These are phyloP conservation scores for Leccinellum albellum DNA, from an alignment of 768 basidiomycete species.

Conservation along the genomic window DNA sequence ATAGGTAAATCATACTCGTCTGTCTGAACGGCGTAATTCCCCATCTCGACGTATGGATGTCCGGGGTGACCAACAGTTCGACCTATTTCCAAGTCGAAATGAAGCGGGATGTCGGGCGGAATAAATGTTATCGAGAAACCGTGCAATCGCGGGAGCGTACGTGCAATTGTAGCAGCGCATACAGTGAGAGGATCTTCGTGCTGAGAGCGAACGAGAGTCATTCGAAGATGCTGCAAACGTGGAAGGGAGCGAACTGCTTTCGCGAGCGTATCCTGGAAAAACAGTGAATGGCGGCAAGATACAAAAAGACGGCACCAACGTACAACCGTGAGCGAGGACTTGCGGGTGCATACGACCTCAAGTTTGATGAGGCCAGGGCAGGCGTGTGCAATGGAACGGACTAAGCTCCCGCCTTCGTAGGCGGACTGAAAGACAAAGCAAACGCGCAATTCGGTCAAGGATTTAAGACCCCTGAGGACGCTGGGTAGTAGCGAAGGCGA, in stretches of 20 bases:
- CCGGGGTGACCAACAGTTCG: constrained; percentile 29
- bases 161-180: constrained; percentile 62
- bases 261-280: constrained; percentile 41
- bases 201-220: constrained; percentile 65
- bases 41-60: constrained; percentile 36
- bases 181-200: constrained; percentile 57
- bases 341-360: constrained; percentile 62
- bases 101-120: constrained; percentile 49
- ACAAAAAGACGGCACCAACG: background rate
- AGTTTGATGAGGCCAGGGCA: constrained; percentile 64
- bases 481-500: constrained; percentile 58
- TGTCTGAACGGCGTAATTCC: constrained; percentile 53
- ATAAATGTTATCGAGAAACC: constrained; percentile 66
- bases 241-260: constrained; percentile 58
- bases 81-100: constrained; percentile 41
- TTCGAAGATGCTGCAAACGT: constrained; percentile 57
- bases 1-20: constrained; percentile 66
- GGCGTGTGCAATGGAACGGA: constrained; percentile 61
- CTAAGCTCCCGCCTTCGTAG: constrained; percentile 68
- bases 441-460: constrained; percentile 57
- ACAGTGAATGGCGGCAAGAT: background rate
- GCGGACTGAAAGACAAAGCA: constrained; percentile 67
- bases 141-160: constrained; percentile 60
- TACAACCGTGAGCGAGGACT: constrained; percentile 73
- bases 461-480: constrained; percentile 53